Evolutionary conservation across 2,329 filamentous ascomycete genomes (phyloP), one percentile per base, ranked within the genome.

Genomic region (Neonectria magnoliae): DNA sequence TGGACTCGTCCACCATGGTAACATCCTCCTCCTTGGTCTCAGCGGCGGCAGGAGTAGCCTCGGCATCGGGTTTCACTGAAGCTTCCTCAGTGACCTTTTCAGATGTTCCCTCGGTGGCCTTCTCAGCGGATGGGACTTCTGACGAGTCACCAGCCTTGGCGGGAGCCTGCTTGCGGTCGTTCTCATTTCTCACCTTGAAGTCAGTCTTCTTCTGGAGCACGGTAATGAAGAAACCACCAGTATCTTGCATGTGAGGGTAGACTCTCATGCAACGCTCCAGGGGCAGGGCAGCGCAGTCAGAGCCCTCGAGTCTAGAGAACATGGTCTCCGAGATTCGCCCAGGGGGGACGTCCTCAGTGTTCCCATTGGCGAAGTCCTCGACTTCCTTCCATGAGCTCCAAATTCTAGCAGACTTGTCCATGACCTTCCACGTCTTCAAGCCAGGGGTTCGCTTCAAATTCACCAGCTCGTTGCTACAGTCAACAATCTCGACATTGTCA

Each of bases 151-250:
- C 62, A 20, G 66, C 56, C 60, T 71, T 75, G 31, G 53, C 51
- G 41, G 68, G 16, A 4, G 53, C 33, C 20, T 62, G 48, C 74
- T 86, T 87, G 59, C 80, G 76, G 61, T 85, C 83, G 5, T 87
- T 85, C 78, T 96, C 92, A 22, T 90, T 90, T 78, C 87, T 92
- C 9, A 90, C 91, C 77, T 87, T 91, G 77, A 97, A 94, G 70
- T 98, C 96, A 27, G 88, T 87, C 77, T 91, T 90, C 85, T 99
- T 99, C 83, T 98, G 92, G 18, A 99, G 82, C 0, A 98, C 94
- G 0, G 94, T 91, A 76, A 99, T 98, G 82, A 99, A 99, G 85
- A 99, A 99, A 22, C 92, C 95, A 60, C 96, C 96, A 3, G 96
- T 99, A 74, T 99, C 94, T 80, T 99, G 96, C 76, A 94, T 87